Conservation (phyloP, 2,329 filamentous ascomycete species). For the Hypomyces rosellus region DNA sequence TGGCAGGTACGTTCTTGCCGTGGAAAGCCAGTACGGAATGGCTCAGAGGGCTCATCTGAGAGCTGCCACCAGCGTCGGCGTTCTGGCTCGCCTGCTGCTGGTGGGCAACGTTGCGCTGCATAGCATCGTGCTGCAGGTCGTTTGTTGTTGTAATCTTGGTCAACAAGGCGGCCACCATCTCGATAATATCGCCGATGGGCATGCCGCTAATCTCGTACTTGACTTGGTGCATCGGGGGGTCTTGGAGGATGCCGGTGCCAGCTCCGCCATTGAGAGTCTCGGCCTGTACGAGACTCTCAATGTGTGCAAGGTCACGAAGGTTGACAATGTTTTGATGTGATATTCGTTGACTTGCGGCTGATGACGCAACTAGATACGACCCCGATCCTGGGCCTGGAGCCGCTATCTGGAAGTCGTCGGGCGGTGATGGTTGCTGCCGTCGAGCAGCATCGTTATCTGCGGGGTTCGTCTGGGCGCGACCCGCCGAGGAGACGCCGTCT, state of each 20-base stretch:
- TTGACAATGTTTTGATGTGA: conserved; percentile 56
- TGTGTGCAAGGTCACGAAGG: conserved; percentile 83
- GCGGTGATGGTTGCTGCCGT: conserved; percentile 30
- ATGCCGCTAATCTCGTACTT: conserved; percentile 95
- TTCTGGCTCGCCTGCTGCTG: conserved; percentile 48
- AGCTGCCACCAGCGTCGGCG: conserved; percentile 41
- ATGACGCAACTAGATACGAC: conserved; percentile 12
- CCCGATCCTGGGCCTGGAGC: conserved; percentile 14
- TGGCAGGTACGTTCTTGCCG: conserved; percentile 94
- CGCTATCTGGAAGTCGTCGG: conserved; percentile 26
- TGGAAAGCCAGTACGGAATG: conserved; percentile 85
- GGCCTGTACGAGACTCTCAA: conserved; percentile 78
- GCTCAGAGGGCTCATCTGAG: conserved; percentile 55
- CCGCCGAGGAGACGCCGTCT: conserved; percentile 24
- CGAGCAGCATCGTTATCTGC: conserved; percentile 10
- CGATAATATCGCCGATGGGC: conserved; percentile 95
- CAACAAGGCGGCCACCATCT: conserved; percentile 94
- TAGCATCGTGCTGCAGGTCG: conserved; percentile 84
- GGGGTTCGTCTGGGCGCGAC: conserved; percentile 8
- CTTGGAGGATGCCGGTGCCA: conserved; percentile 43
- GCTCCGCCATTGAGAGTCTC: conserved; percentile 38
- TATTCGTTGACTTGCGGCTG: conserved; percentile 17
- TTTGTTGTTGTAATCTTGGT: conserved; percentile 98
- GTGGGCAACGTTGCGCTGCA: conserved; percentile 65
- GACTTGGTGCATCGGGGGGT: conserved; percentile 47